Percentiles rank a stretch among this genome's conserved stretches.
phyloP scores from a whole-genome alignment of 2,329 filamentous ascomycete genomes.

The Penicillium sp. region DNA sequence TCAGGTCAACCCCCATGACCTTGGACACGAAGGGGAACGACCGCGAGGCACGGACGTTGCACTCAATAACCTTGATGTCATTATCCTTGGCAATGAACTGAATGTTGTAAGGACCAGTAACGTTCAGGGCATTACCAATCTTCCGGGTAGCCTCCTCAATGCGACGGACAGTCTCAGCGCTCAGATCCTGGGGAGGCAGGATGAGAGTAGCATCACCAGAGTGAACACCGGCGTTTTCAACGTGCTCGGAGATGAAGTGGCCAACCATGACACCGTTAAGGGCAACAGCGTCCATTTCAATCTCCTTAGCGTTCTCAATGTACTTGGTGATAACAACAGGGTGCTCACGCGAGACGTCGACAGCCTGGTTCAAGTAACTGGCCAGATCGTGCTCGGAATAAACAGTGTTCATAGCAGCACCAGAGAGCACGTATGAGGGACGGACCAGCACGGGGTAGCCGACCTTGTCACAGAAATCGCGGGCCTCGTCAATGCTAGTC shows the following conservation, averaged over 20 bases:
- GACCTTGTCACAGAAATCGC: conserved; percentile 80
- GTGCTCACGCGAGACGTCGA: conserved; percentile 88
- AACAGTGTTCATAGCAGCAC: conserved; percentile 98
- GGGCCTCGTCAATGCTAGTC: conserved; percentile 89
- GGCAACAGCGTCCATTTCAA: conserved; percentile 98
- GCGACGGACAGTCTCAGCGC: conserved; percentile 79
- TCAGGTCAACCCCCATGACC: conserved; percentile 95
- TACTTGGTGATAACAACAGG: conserved; percentile 99
- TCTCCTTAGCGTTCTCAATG: conserved; percentile 98
- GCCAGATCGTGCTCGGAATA: conserved; percentile 93
- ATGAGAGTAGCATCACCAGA: conserved; percentile 97
- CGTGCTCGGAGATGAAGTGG: conserved; percentile 97
- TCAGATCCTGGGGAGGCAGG: conserved; percentile 87
- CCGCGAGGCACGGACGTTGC: conserved; percentile 91
- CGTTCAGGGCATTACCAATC: conserved; percentile 89
- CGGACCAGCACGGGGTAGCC: conserved; percentile 91
- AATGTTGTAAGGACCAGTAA: conserved; percentile 97
- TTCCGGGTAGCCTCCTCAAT: conserved; percentile 95
- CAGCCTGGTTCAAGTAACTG: conserved; percentile 83
- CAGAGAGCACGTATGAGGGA: conserved; percentile 93
- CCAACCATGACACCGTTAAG: conserved; percentile 84
- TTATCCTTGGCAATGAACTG: conserved; percentile 99
- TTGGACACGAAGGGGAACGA: conserved; percentile 99
- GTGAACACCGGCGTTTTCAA: conserved; percentile 97
- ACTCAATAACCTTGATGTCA: conserved; percentile 99